These are phyloP conservation scores for Melaleuca quinquenervia DNA, from an alignment of 345 rosid genomes.

Conservation along the genomic window DNA sequence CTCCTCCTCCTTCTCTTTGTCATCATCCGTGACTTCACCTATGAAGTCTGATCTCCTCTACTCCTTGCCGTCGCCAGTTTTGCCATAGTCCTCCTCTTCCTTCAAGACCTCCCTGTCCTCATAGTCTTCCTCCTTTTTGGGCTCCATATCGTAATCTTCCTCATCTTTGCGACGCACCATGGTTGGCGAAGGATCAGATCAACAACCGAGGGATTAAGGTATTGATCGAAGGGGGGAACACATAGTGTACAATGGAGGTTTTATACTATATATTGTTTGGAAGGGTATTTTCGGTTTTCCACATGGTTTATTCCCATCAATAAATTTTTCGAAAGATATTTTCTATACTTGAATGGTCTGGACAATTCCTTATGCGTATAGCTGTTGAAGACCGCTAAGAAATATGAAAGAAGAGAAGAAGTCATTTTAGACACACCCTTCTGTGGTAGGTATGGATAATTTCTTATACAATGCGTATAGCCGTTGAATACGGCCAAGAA, in stretches of 20 bases:
- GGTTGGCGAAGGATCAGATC: background rate
- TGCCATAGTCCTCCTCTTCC: slow-evolving; percentile 40
- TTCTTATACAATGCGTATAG: no score
- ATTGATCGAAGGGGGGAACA: background rate
- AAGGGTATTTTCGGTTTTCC: background rate
- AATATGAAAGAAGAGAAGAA: no score
- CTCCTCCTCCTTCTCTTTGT: slow-evolving; percentile 63
- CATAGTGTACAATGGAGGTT: background rate
- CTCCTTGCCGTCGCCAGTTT: slow-evolving; percentile 29
- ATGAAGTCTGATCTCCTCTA: slow-evolving; percentile 68
- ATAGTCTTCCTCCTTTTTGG: slow-evolving; percentile 4
- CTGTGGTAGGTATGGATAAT: no score
- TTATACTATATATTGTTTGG: background rate
- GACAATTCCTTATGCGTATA: no score
- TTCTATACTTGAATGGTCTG: no score
- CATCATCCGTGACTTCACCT: slow-evolving; percentile 81
- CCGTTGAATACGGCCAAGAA: no score
- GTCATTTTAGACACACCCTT: no score
- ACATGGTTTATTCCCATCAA: background rate
- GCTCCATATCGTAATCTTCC: background rate
- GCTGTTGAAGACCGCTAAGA: no score
- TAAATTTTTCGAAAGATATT: background rate
- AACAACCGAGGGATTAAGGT: background rate
- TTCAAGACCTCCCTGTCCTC: slow-evolving; percentile 17
- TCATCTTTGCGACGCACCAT: slow-evolving; percentile 1